A percentile compares a stretch with the other conserved stretches of the same genome.
Evolutionary conservation across 192 early-diverging fungal species (phyloP).

Genomic region (Entomortierella parvispora): DNA sequence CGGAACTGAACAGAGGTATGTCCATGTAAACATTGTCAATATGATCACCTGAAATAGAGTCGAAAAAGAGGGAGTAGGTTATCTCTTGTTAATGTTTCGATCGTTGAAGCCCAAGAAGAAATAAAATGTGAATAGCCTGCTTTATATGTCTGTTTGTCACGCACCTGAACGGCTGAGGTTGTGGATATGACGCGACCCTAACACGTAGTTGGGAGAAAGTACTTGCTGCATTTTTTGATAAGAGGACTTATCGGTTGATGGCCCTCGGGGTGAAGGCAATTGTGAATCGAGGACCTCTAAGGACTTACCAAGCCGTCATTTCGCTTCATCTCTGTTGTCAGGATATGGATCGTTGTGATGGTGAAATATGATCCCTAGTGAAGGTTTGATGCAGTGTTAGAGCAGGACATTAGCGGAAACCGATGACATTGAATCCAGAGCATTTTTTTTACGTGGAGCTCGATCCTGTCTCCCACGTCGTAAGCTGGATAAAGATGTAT

Average conservation of each 20-base stretch:
- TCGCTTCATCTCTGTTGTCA: slow-evolving; percentile 42
- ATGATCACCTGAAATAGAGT: slow-evolving; percentile 26
- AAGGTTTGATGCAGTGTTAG: too few relatives aligned
- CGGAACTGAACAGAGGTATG: slow-evolving; percentile 39
- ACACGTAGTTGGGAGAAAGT: slow-evolving; percentile 23
- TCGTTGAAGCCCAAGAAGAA: not conserved
- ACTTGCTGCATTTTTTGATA: slow-evolving; percentile 11
- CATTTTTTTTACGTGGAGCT: slow-evolving; percentile 24
- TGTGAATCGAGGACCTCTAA: not conserved
- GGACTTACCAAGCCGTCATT: slow-evolving; percentile 36
- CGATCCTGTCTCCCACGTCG: slow-evolving; percentile 38
- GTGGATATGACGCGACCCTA: slow-evolving; percentile 23
- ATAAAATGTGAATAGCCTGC: too few relatives aligned
- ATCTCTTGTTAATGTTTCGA: not conserved
- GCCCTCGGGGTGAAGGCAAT: too few relatives aligned
- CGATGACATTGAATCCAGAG: too few relatives aligned
- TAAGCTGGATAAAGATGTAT: slow-evolving; percentile 15
- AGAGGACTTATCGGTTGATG: too few relatives aligned
- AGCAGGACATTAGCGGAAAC: too few relatives aligned
- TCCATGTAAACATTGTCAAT: slow-evolving; percentile 40
- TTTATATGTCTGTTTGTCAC: too few relatives aligned
- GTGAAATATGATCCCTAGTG: slow-evolving; percentile 27
- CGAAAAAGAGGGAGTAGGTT: not conserved
- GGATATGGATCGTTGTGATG: slow-evolving; percentile 31
- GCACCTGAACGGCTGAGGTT: slow-evolving; percentile 43